Evolutionary conservation across 2,329 filamentous ascomycete species (phyloP), one percentile per base, ranked within the genome.

Genomic region (Triangularia setosa): DNA sequence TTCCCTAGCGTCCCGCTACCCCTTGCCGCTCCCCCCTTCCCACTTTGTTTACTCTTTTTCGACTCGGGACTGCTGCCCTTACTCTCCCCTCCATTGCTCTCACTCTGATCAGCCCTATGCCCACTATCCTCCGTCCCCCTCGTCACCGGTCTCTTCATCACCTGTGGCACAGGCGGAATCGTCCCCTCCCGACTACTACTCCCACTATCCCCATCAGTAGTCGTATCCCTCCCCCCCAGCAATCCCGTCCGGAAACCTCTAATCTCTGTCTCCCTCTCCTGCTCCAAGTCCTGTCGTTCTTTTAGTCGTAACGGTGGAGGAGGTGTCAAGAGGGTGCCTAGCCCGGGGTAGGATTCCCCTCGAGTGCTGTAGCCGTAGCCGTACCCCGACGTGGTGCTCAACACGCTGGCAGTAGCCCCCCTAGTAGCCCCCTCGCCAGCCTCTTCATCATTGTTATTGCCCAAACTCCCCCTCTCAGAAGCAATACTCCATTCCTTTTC

Each of bases 391-490:
- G 14, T 40, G 4, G 12, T 16, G 9, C 52, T 55, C n/a, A 55
- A 18, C 16, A 55, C 11, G 27, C 52, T 55, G 16, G 8, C 21
- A 18, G 4, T 5, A 16, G n/a, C 48, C 1, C 11, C 25, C 52
- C 30, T 35, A n/a, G 2, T 27, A 54, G 7, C 16, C 4, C 24
- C 24, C 3, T 25, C 24, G 2, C 21, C 48, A 23, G 24, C 48
- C 3, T 3, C 48, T 1, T 23, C 21, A 24, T 12, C 58, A 16
- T 9, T 77, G 4, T 12, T 40, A 16, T 9, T 77, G 4, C 52
- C 7, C 91, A 63, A 58, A 54, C 70, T 71, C 16, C 66, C 64
- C 40, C 62, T 69, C 62, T 76, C 72, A 60, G 73, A 75, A 8
- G 68, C 69, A 24, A 71, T 69, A 62, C 73, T 75, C 74, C 74